Evolutionary conservation across 495 filamentous ascomycete species (phyloP).

Genomic region (Penicillium angulare): DNA sequence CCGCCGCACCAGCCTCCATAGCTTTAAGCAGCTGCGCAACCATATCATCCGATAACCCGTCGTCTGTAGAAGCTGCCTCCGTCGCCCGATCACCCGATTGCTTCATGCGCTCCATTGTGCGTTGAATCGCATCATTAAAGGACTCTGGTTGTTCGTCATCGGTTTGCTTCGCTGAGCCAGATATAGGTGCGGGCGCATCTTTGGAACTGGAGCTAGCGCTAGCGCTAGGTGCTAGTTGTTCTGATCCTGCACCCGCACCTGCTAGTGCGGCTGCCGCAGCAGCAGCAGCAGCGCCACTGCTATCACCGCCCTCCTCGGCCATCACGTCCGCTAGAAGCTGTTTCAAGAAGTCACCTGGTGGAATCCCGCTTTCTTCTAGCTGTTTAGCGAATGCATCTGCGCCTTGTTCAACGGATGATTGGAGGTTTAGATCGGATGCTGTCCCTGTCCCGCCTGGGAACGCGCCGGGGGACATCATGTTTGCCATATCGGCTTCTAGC

Average conservation of each 20-base stretch:
- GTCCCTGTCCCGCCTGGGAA: conserved; percentile 16
- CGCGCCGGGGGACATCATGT: conserved; percentile 54
- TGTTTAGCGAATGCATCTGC: conserved; percentile 67
- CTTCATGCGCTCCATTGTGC: conserved; percentile 94
- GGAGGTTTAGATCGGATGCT: conserved; percentile 12
- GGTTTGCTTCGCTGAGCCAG: no score
- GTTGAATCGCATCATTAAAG: conserved; percentile 87
- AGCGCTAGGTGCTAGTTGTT: no score
- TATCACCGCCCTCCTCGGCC: conserved; percentile 63
- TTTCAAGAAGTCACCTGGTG: conserved; percentile 75
- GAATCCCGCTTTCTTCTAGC: conserved; percentile 69
- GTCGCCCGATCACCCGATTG: conserved; percentile 77
- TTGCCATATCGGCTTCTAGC: conserved; percentile 83
- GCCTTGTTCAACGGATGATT: conserved; percentile 34
- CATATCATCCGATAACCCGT: conserved; percentile 72
- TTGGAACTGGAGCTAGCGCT: conserved; percentile 9
- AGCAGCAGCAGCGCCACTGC: conserved; percentile 7
- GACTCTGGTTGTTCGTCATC: conserved; percentile 44
- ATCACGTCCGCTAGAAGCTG: conserved; percentile 80
- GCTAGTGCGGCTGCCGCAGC: conserved; percentile 1
- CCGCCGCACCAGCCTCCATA: conserved; percentile 58
- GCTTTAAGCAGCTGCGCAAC: conserved; percentile 83
- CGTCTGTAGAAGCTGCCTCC: conserved; percentile 62
- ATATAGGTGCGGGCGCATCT: no score
- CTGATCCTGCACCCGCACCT: background rate